Base-by-base conservation (phyloP, 2,329 filamentous ascomycete species). In the Neonectria ditissima region DNA sequence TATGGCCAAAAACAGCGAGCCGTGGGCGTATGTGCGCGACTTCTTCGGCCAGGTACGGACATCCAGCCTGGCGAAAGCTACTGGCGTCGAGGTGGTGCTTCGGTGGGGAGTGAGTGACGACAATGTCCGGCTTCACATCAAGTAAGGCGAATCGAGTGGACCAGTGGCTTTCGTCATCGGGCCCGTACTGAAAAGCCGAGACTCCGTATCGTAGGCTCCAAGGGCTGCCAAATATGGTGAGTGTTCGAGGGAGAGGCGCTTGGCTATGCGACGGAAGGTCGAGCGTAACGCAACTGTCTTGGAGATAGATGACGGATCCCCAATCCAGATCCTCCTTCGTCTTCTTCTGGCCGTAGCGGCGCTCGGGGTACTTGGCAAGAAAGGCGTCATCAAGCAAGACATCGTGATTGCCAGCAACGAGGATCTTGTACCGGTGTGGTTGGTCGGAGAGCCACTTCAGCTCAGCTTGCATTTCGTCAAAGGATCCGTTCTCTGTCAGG, bases 321-420 rank as follows among this genome's bases (percentile, higher is more conserved):
- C 69, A 75, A 10, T 70, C 62, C 0, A 75, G 62, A 34, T 74
- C 66, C 0, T 48, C 39, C 20, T 32, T 65, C 60, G 67, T 6
- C 51, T 50, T 0, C 10, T 63, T 52, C 24, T 28, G 14, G 0
- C 70, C 67, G 20, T 69, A 73, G 2, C 68, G 65, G 4, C 73
- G 61, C 7, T 65, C 41, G 7, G 55, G 62, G 10, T 67, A 51
- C 16, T 44, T 55, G 24, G 7, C 5, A 4, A 68, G 51, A 52
- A 90, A 91, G 1, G 78, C 71, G 11, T 78, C 68, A 68, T 91
- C 89, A 5, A 92, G 83, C 0, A 88, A 88, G 55, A 90, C 79
- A 70, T 92, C 90, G 74, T 92, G 90, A 72, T 92, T 92, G 16
- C 87, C 88, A 61, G 88, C 88, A 65, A 91, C 77, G 24, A 91